Conservation (phyloP, 2,329 filamentous ascomycete species). For the Claviceps sp. region DNA sequence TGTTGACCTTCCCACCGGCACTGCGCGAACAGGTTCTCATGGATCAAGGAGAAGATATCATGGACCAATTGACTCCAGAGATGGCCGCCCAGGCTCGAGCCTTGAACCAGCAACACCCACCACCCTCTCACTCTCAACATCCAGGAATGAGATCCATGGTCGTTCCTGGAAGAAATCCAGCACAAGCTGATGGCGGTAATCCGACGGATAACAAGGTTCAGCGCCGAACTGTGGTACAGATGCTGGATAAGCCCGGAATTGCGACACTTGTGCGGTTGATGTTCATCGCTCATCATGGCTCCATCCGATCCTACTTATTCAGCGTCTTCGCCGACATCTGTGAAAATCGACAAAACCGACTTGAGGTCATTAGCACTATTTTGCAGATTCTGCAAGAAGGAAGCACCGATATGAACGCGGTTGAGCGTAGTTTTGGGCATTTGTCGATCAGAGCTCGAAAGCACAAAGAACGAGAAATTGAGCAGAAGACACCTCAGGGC, state of each 20-base stretch:
- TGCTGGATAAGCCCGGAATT: constrained; percentile 91
- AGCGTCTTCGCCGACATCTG: constrained; percentile 83
- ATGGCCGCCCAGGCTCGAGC: constrained; percentile 76
- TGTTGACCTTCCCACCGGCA: constrained; percentile 75
- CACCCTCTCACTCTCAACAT: constrained; percentile 13
- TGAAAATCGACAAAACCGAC: constrained; percentile 89
- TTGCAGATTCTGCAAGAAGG: constrained; percentile 92
- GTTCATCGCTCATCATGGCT: constrained; percentile 90
- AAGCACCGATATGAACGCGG: constrained; percentile 80
- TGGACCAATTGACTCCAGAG: constrained; percentile 72
- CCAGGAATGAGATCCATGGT: constrained; percentile 18
- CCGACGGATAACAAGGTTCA: constrained; percentile 49
- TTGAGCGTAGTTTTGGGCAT: constrained; percentile 90
- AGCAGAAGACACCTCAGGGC: constrained; percentile 65
- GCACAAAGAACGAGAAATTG: constrained; percentile 45
- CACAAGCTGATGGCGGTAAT: constrained; percentile 18
- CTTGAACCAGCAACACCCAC: constrained; percentile 33
- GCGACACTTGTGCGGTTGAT: constrained; percentile 95
- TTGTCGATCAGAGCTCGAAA: constrained; percentile 85
- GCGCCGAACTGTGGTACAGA: constrained; percentile 77
- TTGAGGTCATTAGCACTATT: constrained; percentile 85
- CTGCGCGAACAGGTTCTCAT: constrained; percentile 78
- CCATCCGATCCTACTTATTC: constrained; percentile 71
- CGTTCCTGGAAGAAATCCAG: constrained; percentile 11
- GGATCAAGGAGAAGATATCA: constrained; percentile 80